Evolutionary conservation across 2,329 filamentous ascomycete genomes (phyloP).

Genomic region (Aspergillus fijiensis): DNA sequence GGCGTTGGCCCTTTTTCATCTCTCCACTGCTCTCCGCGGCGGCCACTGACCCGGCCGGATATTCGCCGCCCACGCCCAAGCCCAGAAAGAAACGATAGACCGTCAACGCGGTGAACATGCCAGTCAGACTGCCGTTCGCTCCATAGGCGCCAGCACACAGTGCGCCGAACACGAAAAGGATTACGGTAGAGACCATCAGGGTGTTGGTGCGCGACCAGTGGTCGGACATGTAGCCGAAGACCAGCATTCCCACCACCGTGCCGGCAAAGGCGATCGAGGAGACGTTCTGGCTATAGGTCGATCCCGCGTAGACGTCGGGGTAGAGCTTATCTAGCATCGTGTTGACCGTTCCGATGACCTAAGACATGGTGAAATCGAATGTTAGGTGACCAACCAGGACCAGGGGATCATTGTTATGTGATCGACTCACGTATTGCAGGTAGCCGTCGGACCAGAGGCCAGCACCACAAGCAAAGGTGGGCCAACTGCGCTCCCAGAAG

Average conservation of each 20-base stretch:
- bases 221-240: constrained; percentile 79
- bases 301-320: constrained; percentile 63
- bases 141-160: constrained; percentile 75
- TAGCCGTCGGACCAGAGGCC: constrained; percentile 91
- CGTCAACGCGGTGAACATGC: constrained; percentile 74
- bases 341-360: constrained; percentile 83
- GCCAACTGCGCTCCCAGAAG: constrained; percentile 58
- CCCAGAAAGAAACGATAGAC: constrained; percentile 82
- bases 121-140: constrained; percentile 64
- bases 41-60: constrained; percentile 67
- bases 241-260: constrained; percentile 76
- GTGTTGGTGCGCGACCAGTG: constrained; percentile 82
- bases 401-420: neutral
- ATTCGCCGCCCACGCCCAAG: constrained; percentile 68
- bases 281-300: constrained; percentile 69
- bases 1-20: constrained; percentile 74
- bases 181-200: constrained; percentile 74
- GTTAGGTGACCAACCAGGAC: too few species aligned
- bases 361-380: neutral
- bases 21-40: constrained; percentile 82
- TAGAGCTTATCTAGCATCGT: constrained; percentile 74
- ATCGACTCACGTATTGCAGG: constrained; percentile 27
- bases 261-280: constrained; percentile 82
- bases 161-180: constrained; percentile 81
- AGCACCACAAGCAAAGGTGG: constrained; percentile 82